Base-by-base conservation (phyloP, 208 protist species). In the Angomonas ambiguus region DNA sequence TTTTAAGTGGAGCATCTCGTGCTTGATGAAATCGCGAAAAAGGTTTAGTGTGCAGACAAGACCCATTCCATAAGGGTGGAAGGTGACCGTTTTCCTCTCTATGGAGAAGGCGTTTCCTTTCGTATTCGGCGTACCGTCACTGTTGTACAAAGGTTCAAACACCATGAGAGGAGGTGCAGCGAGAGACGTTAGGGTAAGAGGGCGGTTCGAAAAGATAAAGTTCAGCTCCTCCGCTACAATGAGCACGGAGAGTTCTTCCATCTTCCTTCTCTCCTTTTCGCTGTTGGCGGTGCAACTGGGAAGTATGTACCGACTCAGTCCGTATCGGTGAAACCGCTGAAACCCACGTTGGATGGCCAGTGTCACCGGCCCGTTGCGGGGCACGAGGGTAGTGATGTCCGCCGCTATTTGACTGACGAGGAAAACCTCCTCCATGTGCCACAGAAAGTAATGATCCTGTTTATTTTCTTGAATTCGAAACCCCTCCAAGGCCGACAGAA, bases 201-300 rank as follows among this genome's bases (percentile, higher is more conserved):
- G 35, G 58, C 18, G 11, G 18, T 51, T 35, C 33, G 22, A 27
- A 13, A 63, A 31, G 58, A 63, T 48, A 28, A 51, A 51, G 35
- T 20, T 18, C 35, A 51, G 34, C 58, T 63, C 31, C 32, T 63
- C n/a, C 27, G 16, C 27, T 22, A 63, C 58, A 25, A 27, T 48
- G 20, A 51, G n/a, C 34, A 49, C 6, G 22, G 27, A 28, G 38
- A 32, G 28, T 38, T 63, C 35, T 38, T 51, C 58, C 34, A 30
- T 63, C 58, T 24, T 6, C 4, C 28, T 35, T 45, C 42, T 45
- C 18, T 63, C 58, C 58, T 31, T 34, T 10, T 63, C 58, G 34
- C 6, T 22, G 6, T 63, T 45, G 6, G 30, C n/a, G 35, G 58
- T 3, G 35, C 31, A 28, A 38, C 30, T 31, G 18, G 20, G n/a